These are phyloP conservation scores for Ophiostoma australiae DNA, from an alignment of 2,329 filamentous ascomycete species.

Conservation along the genomic window DNA sequence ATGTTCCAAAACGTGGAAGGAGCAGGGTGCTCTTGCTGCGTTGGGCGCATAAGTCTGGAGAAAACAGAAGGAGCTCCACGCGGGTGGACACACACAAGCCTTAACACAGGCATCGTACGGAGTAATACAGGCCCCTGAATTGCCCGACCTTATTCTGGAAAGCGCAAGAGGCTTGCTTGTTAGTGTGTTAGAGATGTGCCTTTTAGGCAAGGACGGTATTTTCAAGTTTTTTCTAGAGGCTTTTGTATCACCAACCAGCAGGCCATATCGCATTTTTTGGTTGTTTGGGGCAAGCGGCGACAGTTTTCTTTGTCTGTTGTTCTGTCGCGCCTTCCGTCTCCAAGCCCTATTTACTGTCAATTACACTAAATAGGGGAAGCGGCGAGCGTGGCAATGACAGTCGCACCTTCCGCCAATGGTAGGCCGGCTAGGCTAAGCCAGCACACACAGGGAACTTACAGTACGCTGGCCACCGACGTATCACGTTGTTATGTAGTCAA, in stretches of 20 bases:
- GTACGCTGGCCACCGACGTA: no score
- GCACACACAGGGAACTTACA: no score
- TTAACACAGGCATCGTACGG: neutral
- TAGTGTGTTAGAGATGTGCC: neutral
- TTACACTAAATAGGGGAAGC: neutral
- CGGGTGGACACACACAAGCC: neutral
- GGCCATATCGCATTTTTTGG: neutral
- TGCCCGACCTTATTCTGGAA: neutral
- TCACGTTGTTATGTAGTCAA: neutral
- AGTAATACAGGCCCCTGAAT: neutral
- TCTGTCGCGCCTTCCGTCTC: conserved; percentile 3
- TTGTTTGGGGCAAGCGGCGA: neutral
- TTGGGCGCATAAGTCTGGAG: conserved; percentile 12
- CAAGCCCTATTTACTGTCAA: no score
- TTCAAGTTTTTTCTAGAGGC: neutral
- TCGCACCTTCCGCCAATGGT: conserved; percentile 1
- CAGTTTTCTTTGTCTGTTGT: neutral
- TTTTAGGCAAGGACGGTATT: neutral
- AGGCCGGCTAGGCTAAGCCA: no score
- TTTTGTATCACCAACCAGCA: neutral
- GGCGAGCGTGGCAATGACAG: conserved; percentile 2
- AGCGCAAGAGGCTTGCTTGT: neutral
- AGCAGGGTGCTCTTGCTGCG: neutral
- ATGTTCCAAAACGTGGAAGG: neutral
- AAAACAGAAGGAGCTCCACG: neutral